phyloP scores from a whole-genome alignment of 139 green algal genomes.

The Picochlorum sp. region DNA sequence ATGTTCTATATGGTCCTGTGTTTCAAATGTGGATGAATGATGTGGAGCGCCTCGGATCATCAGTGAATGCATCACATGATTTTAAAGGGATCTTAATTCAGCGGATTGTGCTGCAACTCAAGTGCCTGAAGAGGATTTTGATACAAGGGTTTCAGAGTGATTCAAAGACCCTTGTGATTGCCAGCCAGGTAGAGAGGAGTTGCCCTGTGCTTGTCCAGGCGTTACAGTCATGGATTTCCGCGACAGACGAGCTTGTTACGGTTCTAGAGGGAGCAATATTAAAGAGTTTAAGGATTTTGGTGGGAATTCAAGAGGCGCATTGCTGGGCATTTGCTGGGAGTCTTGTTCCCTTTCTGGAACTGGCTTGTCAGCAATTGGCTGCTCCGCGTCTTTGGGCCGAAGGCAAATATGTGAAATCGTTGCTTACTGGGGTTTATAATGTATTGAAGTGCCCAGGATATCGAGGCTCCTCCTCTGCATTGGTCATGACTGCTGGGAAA shows the following conservation, averaged over 20 bases:
- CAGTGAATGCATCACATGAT: constrained; percentile 9
- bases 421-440: not conserved
- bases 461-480: constrained; percentile 14
- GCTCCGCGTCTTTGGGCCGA: not conserved
- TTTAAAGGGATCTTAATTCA: constrained; percentile 41
- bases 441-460: constrained; percentile 41
- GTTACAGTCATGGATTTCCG: not conserved
- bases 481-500: constrained; percentile 17
- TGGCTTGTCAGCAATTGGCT: not conserved
- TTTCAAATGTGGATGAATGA: constrained; percentile 59
- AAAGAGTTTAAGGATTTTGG: constrained; percentile 74
- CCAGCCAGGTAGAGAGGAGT: not conserved
- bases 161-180: constrained; percentile 40
- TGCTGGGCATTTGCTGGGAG: constrained; percentile 56
- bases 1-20: constrained; percentile 56
- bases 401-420: not conserved
- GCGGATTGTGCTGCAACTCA: constrained; percentile 83
- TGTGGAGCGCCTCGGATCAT: constrained; percentile 47
- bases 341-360: constrained; percentile 46
- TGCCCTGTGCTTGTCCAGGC: not conserved
- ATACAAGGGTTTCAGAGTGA: constrained; percentile 71
- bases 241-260: constrained; percentile 31
- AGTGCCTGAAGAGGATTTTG: constrained; percentile 73
- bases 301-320: constrained; percentile 62
- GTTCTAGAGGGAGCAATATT: constrained; percentile 65